Evolutionary conservation across 371 early-diverging fungal species (phyloP), one percentile per base, ranked within the genome.

Genomic region (Rhizopus delemar): DNA sequence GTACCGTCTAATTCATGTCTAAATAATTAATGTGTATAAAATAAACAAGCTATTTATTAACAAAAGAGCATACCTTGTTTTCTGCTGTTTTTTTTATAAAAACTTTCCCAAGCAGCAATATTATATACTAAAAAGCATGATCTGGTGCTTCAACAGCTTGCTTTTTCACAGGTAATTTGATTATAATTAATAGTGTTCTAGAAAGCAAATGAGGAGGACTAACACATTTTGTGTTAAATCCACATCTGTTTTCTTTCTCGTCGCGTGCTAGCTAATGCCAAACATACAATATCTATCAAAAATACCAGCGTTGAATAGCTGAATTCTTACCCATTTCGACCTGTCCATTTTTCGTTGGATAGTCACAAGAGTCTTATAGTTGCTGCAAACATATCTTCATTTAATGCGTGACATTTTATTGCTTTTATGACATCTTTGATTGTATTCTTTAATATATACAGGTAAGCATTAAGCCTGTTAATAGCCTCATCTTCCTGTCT

Each of bases 201-300:
- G 97, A 93, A 69, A 98, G 94, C 38, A 97, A 74, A 71, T 98
- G 97, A 54, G 96, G 78, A 4, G 22, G 22, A 22, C 22, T 22
- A 22, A 2, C 0, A 22, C 22, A 22, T 22, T 22, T 22, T 22
- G 50, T 22, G 2, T 22, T 22, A 22, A 22, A 22, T 22, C 22
- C 15, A 13, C 46, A 32, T 3, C 3, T 0, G 34, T 9, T 43
- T 59, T 82, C 93, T 93, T 89, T 95, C 97, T 67, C 95, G 90
- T 76, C 97, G 97, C 71, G 96, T 88, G 69, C 83, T 87, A 67
- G 68, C 96, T 93, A 62, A 92, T 88, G 46, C 95, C 93, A 84
- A 97, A 98, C 11, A 98, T 87, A 73, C 90, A 78, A 73, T 95
- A 96, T 1, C 97, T 97, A n/a, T 97, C 97, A 15, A 96, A 73